Conservation (phyloP, 306 rosid genomes). For the Medicago truncatula region MtrunA17r5.0-ANR NC_053048.1:24673001-24673500, state of each 20-base stretch:
- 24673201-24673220: background rate
- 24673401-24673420: too few relatives aligned
- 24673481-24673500: too few relatives aligned
- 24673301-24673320: background rate
- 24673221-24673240: conserved; percentile 21
- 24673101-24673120: too few relatives aligned
- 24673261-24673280: background rate
- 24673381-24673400: background rate
- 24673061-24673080: too few relatives aligned
- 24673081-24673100: too few relatives aligned
- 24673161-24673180: too few relatives aligned
- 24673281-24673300: conserved; percentile 1
- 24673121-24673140: too few relatives aligned
- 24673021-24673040: too few relatives aligned
- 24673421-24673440: background rate
- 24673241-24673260: conserved; percentile 38
- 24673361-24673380: background rate
- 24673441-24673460: background rate
- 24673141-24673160: too few relatives aligned
- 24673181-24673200: background rate
- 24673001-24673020: too few relatives aligned
- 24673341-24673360: conserved; percentile 23
- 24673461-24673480: too few relatives aligned
- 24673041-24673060: too few relatives aligned
- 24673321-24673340: conserved; percentile 28